These are phyloP conservation scores for Aspergillus ruber DNA, from an alignment of 2,329 filamentous ascomycete genomes.

Conservation along the genomic window DNA sequence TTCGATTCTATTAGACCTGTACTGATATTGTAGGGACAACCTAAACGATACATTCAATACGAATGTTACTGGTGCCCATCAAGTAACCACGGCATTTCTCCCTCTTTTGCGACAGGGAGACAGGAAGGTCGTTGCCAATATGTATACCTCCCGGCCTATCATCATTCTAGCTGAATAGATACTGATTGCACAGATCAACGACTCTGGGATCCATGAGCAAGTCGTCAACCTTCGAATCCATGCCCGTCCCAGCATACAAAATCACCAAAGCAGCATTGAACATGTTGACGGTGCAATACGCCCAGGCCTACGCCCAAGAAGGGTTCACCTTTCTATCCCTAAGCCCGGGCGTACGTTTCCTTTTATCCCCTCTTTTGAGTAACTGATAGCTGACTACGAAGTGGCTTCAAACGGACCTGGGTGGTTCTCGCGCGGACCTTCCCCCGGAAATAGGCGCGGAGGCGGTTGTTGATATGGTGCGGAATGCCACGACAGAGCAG, in stretches of 20 bases:
- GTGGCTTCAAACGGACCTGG: slow-evolving; percentile 45
- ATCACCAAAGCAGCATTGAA: slow-evolving; percentile 46
- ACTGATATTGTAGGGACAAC: slow-evolving; percentile 22
- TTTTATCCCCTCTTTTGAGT: background rate
- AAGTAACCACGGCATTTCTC: slow-evolving; percentile 35
- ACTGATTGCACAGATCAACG: slow-evolving; percentile 25
- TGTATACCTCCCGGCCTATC: slow-evolving; percentile 22
- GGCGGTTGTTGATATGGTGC: slow-evolving; percentile 40
- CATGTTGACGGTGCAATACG: slow-evolving; percentile 36
- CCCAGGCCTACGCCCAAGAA: slow-evolving; percentile 23
- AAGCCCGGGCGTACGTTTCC: slow-evolving; percentile 39
- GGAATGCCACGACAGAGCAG: slow-evolving; percentile 30
- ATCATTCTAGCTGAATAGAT: background rate
- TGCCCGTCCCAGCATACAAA: slow-evolving; percentile 34
- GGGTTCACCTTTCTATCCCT: slow-evolving; percentile 39
- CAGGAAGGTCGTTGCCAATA: slow-evolving; percentile 40
- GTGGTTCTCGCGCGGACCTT: slow-evolving; percentile 37
- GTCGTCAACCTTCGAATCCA: slow-evolving; percentile 12
- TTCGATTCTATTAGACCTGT: background rate
- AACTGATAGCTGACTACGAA: slow-evolving; percentile 11
- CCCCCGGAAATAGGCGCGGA: slow-evolving; percentile 34
- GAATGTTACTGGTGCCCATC: slow-evolving; percentile 39
- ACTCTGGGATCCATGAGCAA: slow-evolving; percentile 38
- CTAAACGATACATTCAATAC: slow-evolving; percentile 33
- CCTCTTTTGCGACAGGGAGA: slow-evolving; percentile 33